Evolutionary conservation across 2,329 filamentous ascomycete genomes (phyloP).

Genomic region (Ilyonectria mors-panacis): DNA sequence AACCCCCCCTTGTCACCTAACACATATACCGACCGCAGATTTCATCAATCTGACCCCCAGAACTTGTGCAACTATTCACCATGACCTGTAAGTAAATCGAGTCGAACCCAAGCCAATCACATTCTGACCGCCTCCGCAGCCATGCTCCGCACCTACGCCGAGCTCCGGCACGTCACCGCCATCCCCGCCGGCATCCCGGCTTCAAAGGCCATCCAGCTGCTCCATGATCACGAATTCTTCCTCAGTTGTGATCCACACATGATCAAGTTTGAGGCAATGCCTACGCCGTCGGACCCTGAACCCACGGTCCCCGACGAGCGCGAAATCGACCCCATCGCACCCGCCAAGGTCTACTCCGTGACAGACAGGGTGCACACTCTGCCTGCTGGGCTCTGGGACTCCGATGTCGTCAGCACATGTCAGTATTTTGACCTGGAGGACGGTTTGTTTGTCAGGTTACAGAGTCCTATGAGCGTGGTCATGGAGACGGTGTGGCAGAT

Average conservation of each 20-base stretch:
- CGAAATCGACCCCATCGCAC: slow-evolving; percentile 41
- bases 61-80: slow-evolving; percentile 1
- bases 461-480: slow-evolving; percentile 64
- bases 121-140: slow-evolving; percentile 35
- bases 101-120: no score
- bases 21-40: background rate
- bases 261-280: slow-evolving; percentile 58
- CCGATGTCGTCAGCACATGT: slow-evolving; percentile 67
- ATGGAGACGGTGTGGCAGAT: slow-evolving; percentile 69
- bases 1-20: background rate
- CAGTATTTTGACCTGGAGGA: slow-evolving; percentile 66
- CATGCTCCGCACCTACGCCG: slow-evolving; percentile 62
- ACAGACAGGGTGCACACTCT: slow-evolving; percentile 66
- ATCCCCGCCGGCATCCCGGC: slow-evolving; percentile 57
- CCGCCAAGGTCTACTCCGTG: slow-evolving; percentile 62
- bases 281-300: slow-evolving; percentile 45
- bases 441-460: slow-evolving; percentile 67
- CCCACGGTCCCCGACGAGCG: slow-evolving; percentile 51
- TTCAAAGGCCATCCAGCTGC: slow-evolving; percentile 58
- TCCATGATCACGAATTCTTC: slow-evolving; percentile 68
- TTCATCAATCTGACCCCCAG: background rate
- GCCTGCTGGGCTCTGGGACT: slow-evolving; percentile 70
- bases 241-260: slow-evolving; percentile 68
- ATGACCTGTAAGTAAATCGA: slow-evolving; percentile 16
- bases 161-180: slow-evolving; percentile 59